phyloP scores from a whole-genome alignment of 108 stramenopile species.

The Cyclostephanos tholiformis region DNA sequence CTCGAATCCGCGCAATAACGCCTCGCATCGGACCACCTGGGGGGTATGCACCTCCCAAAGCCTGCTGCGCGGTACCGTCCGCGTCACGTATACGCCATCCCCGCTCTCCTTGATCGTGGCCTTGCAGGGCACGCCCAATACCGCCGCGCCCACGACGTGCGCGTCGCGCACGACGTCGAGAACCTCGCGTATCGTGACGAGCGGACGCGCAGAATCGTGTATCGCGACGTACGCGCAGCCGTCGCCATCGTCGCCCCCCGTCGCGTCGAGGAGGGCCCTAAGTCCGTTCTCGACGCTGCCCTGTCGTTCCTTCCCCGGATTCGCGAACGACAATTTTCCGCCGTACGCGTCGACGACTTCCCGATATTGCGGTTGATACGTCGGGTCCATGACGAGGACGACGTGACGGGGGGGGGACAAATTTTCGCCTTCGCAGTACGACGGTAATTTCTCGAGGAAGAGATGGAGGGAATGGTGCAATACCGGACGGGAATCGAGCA shows the following conservation, averaged over 20 bases:
- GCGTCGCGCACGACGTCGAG: constrained; percentile 76
- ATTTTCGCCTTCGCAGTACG: constrained; percentile 27
- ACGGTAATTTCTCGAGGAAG: constrained; percentile 73
- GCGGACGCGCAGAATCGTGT: constrained; percentile 92
- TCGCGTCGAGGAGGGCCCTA: constrained; percentile 58
- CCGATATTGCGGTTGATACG: constrained; percentile 85
- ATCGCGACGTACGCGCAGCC: constrained; percentile 75
- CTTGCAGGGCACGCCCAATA: constrained; percentile 95
- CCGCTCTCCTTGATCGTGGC: constrained; percentile 94
- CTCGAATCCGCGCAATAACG: constrained; percentile 77
- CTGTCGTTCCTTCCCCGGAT: constrained; percentile 92
- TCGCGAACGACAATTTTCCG: constrained; percentile 81
- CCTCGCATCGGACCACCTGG: constrained; percentile 84
- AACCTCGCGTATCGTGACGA: constrained; percentile 87
- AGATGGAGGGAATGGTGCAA: constrained; percentile 90
- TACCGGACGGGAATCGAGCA: constrained; percentile 76
- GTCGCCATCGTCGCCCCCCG: constrained; percentile 1
- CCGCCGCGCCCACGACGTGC: constrained; percentile 83
- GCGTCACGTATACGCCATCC: constrained; percentile 72
- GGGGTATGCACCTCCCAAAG: constrained; percentile 96
- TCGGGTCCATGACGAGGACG: constrained; percentile 89
- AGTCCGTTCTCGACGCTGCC: constrained; percentile 93
- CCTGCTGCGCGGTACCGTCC: constrained; percentile 85
- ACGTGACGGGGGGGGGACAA: constrained; percentile 61
- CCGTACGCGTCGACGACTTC: constrained; percentile 63